Conservation (phyloP, 352 stramenopile species). For the Globisporangium yorkense region DNA sequence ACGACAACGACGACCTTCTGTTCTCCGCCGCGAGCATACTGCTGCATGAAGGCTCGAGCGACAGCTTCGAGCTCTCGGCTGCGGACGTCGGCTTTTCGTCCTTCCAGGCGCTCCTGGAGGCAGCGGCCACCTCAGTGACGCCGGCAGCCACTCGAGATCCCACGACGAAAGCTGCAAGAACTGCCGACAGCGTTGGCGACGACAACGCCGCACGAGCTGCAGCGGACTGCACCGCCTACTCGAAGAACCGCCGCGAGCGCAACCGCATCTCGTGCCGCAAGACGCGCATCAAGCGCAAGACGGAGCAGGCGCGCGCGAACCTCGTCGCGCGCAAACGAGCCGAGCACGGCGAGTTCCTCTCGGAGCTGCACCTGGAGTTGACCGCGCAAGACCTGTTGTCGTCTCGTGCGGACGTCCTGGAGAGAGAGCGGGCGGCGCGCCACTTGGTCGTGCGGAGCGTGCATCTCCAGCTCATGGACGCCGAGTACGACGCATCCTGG, state of each 20-base stretch:
- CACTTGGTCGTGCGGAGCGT: slow-evolving; percentile 25
- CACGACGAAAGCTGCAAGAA: neutral
- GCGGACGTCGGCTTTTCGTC: neutral
- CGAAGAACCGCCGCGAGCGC: slow-evolving; percentile 25
- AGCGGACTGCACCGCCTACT: neutral
- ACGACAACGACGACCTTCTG: neutral
- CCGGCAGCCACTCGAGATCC: neutral
- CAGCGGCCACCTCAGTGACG: neutral
- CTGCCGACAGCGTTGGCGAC: neutral
- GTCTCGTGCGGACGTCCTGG: neutral
- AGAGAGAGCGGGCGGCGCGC: slow-evolving; percentile 13
- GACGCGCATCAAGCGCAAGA: slow-evolving; percentile 39
- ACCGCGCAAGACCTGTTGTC: neutral
- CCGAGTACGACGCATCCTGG: slow-evolving; percentile 17
- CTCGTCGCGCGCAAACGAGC: slow-evolving; percentile 22
- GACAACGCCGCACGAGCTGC: neutral
- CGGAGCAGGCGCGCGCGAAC: slow-evolving; percentile 22
- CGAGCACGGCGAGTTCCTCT: slow-evolving; percentile 27
- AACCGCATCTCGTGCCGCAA: slow-evolving; percentile 45
- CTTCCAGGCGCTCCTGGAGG: slow-evolving; percentile 1
- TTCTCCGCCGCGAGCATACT: neutral
- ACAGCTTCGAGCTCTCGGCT: neutral
- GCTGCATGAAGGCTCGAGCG: neutral
- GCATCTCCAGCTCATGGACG: slow-evolving; percentile 34
- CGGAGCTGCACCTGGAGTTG: slow-evolving; percentile 19